Evolutionary conservation across 805 yeast species (phyloP).

Genomic region (Candida wancherniae): DNA sequence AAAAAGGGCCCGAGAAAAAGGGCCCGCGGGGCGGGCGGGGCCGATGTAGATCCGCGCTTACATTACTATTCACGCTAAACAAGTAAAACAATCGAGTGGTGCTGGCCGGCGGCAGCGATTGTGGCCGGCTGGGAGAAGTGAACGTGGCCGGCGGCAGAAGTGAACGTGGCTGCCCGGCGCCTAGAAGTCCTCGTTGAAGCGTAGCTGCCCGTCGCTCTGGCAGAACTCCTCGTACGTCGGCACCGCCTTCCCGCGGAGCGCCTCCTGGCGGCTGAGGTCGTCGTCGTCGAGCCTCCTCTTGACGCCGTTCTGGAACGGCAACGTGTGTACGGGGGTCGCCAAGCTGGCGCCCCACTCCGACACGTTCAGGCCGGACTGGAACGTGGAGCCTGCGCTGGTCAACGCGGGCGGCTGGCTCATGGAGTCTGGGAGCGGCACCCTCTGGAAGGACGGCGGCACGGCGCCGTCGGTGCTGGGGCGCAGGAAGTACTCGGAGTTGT

Average conservation of each 20-base stretch:
- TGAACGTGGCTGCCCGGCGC: too few relatives aligned
- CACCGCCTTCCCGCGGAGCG: too few relatives aligned
- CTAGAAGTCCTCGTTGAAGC: conserved; percentile 47
- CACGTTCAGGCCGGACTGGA: conserved; percentile 37
- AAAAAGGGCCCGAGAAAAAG: too few relatives aligned
- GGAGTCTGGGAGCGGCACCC: conserved; percentile 41
- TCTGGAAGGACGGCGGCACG: conserved; percentile 12
- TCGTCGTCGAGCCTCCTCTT: conserved; percentile 29
- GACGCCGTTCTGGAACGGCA: conserved; percentile 3
- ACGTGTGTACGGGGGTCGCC: conserved; percentile 1
- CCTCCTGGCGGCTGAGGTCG: too few relatives aligned
- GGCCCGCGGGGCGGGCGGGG: too few relatives aligned
- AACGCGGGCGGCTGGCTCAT: conserved; percentile 43
- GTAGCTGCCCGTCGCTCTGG: conserved; percentile 40
- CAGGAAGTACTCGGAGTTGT: conserved; percentile 7
- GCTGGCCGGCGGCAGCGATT: too few relatives aligned
- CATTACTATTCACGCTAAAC: too few relatives aligned
- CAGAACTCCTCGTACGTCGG: conserved; percentile 22
- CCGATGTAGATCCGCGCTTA: too few relatives aligned
- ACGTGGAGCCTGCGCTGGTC: conserved; percentile 40
- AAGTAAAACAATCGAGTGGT: too few relatives aligned
- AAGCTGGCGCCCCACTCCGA: conserved; percentile 35
- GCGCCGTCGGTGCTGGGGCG: too few relatives aligned
- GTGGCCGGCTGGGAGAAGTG: too few relatives aligned
- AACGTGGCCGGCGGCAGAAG: too few relatives aligned